Percentiles rank a stretch among this genome's conserved stretches.
Conservation (phyloP, 495 filamentous ascomycete species). For the Trichocladium antarcticum region DNA sequence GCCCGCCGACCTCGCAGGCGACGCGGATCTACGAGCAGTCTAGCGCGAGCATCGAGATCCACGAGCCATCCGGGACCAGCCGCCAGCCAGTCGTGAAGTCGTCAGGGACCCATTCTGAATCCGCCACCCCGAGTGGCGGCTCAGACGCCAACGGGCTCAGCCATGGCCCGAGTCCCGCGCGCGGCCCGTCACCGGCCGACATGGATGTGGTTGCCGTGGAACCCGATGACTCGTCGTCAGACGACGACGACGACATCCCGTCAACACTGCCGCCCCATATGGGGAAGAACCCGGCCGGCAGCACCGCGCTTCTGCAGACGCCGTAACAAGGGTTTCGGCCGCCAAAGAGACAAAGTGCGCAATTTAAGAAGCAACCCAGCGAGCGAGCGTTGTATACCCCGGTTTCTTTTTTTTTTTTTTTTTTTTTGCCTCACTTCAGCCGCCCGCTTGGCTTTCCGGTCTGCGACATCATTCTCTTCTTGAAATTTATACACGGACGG, state of each 20-base stretch:
- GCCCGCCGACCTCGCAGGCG: constrained; percentile 7
- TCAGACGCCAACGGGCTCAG: background rate
- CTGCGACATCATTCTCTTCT: too few relatives aligned
- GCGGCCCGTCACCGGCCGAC: background rate
- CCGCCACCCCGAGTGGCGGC: background rate
- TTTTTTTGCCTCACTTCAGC: too few relatives aligned
- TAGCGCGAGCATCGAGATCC: constrained; percentile 10
- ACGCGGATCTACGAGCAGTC: constrained; percentile 6
- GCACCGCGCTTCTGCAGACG: background rate
- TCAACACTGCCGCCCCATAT: constrained; percentile 27
- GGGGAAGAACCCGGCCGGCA: constrained; percentile 11
- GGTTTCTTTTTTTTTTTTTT: too few relatives aligned
- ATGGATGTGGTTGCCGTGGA: constrained; percentile 2
- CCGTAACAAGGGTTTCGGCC: background rate
- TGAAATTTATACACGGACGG: too few relatives aligned
- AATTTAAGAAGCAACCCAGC: too few relatives aligned
- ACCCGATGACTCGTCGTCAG: constrained; percentile 24
- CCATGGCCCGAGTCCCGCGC: background rate
- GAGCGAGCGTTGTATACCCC: too few relatives aligned
- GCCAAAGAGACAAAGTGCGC: background rate
- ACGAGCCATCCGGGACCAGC: constrained; percentile 2
- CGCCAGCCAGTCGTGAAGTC: background rate
- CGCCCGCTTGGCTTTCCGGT: too few relatives aligned
- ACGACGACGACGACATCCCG: constrained; percentile 35
- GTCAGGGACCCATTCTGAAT: background rate